A percentile compares a stretch with the other conserved stretches of the same genome.
phyloP scores from a whole-genome alignment of 495 filamentous ascomycete species.

The Achaetomiella virescens region DNA sequence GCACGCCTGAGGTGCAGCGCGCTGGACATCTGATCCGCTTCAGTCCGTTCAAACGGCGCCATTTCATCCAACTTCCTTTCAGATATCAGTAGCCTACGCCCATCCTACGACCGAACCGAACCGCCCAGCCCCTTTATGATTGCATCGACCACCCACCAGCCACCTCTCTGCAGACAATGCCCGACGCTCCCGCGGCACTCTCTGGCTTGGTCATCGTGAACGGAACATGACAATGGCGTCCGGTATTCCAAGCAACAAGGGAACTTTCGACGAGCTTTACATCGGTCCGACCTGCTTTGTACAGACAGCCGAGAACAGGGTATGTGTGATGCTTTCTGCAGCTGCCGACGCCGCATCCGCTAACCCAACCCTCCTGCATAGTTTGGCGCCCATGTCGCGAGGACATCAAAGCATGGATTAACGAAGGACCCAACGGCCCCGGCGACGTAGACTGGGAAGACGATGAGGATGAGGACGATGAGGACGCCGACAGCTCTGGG shows the following conservation, averaged over 20 bases:
- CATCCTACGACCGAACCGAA: background rate
- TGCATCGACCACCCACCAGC: background rate
- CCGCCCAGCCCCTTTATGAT: background rate
- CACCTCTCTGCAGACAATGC: background rate
- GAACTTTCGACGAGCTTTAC: conserved; percentile 12
- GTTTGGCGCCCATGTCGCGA: conserved; percentile 24
- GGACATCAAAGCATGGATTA: conserved; percentile 21
- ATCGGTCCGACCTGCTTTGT: conserved; percentile 21
- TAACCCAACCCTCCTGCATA: background rate
- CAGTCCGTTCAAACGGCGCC: no score
- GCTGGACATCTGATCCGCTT: no score
- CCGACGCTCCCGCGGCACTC: background rate
- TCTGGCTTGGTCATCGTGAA: background rate
- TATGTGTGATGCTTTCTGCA: conserved; percentile 16
- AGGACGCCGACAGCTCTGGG: conserved; percentile 16
- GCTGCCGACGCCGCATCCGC: background rate
- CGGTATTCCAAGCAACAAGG: background rate
- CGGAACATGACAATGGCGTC: conserved; percentile 11
- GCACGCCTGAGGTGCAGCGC: no score
- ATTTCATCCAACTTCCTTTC: no score
- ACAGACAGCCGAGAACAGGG: conserved; percentile 28
- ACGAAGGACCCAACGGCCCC: conserved; percentile 3
- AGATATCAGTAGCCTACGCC: no score
- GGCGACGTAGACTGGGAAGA: conserved; percentile 11
- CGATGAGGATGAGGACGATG: conserved; percentile 13